phyloP scores from a whole-genome alignment of 2,329 filamentous ascomycete genomes.

The Exutisphaerella laricina region DNA sequence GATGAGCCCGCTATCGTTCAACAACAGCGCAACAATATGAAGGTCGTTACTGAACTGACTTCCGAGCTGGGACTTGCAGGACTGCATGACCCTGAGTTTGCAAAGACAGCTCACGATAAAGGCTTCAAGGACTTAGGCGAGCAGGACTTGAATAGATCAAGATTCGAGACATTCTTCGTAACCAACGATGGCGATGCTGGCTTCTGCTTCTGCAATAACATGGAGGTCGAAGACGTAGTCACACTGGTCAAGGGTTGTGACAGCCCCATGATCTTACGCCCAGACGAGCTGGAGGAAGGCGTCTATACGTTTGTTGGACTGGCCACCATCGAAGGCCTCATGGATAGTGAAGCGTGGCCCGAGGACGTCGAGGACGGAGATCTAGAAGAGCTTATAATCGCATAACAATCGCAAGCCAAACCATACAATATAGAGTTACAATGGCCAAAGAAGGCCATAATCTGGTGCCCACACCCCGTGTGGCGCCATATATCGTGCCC shows the following conservation, averaged over 20 bases:
- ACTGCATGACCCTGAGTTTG: not conserved
- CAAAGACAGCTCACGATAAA: not conserved
- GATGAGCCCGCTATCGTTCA: constrained; percentile 2
- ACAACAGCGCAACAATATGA: not conserved
- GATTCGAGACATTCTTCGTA: constrained; percentile 3
- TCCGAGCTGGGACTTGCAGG: constrained; percentile 1
- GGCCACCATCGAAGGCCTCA: constrained; percentile 1
- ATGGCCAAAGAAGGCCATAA: not conserved
- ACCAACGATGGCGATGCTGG: not conserved
- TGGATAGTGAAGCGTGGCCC: constrained; percentile 3
- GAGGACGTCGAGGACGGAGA: constrained; percentile 1
- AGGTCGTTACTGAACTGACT: not conserved
- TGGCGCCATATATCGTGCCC: constrained; percentile 2
- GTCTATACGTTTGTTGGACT: constrained; percentile 2
- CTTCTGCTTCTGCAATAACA: constrained; percentile 1
- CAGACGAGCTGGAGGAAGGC: constrained; percentile 2
- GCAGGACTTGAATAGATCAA: not conserved
- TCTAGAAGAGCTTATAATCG: constrained; percentile 3
- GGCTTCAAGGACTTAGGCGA: constrained; percentile 3
- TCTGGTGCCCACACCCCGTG: not conserved
- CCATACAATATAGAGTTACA: not conserved
- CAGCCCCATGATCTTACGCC: not conserved
- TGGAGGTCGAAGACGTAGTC: constrained; percentile 4
- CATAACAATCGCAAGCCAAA: not conserved
- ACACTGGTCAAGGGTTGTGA: constrained; percentile 1